A percentile compares a stretch with the other conserved stretches of the same genome.
Conservation (phyloP, 768 basidiomycete species). For the Infundibulicybe gibba region DNA sequence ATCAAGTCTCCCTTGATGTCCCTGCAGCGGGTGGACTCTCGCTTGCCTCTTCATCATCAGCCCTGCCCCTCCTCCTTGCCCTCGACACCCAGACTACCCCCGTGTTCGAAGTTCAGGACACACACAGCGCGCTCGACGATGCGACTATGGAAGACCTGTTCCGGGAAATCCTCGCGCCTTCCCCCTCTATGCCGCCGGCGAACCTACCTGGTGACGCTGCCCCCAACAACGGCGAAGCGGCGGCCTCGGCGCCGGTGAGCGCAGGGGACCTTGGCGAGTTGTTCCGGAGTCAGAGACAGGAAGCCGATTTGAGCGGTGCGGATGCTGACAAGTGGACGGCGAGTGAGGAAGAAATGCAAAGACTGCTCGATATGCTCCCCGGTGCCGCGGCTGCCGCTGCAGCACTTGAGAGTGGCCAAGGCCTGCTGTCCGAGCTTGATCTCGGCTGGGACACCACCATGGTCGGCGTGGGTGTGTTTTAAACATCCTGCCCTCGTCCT, state of each 20-base stretch:
- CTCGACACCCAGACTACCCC: slow-evolving; percentile 17
- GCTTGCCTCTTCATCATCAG: slow-evolving; percentile 23
- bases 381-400: slow-evolving; percentile 15
- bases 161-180: slow-evolving; percentile 64
- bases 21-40: slow-evolving; percentile 91
- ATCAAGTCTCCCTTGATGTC: slow-evolving; percentile 62
- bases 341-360: slow-evolving; percentile 58
- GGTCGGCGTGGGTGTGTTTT: slow-evolving; percentile 18
- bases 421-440: slow-evolving; percentile 1
- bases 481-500: slow-evolving; percentile 11
- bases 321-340: slow-evolving; percentile 23
- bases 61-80: slow-evolving; percentile 15
- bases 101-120: slow-evolving; percentile 9
- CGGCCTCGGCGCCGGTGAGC: slow-evolving; percentile 15
- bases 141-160: slow-evolving; percentile 65
- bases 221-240: slow-evolving; percentile 12
- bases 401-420: slow-evolving; percentile 1
- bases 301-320: slow-evolving; percentile 8
- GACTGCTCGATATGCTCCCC: slow-evolving; percentile 52
- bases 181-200: slow-evolving; percentile 28
- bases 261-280: slow-evolving; percentile 5
- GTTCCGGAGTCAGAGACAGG: slow-evolving; percentile 16
- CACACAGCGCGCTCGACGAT: slow-evolving; percentile 41
- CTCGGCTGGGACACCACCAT: slow-evolving; percentile 5
- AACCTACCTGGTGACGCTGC: slow-evolving; percentile 16